Evolutionary conservation across 148 eudicot species (phyloP).

Genomic region (Diospyros kaki): DNA sequence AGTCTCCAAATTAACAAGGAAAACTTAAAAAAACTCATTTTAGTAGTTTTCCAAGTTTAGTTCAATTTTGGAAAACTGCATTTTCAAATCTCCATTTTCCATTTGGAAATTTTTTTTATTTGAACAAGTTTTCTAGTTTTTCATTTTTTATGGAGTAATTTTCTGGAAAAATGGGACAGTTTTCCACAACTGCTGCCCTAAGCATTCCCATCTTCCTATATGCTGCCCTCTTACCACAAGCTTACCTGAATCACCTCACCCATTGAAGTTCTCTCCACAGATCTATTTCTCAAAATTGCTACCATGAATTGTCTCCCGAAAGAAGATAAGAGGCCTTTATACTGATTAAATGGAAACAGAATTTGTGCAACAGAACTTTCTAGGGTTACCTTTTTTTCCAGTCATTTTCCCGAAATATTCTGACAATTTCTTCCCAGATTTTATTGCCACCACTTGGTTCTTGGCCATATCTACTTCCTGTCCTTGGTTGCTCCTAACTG

Average conservation of each 20-base stretch:
- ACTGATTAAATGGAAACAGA: neutral
- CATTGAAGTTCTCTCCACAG: neutral
- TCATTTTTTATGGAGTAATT: no score
- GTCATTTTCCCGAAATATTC: neutral
- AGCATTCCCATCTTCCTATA: neutral
- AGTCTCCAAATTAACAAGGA: no score
- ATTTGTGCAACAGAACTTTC: neutral
- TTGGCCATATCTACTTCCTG: neutral
- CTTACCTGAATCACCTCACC: neutral
- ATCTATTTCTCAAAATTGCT: neutral
- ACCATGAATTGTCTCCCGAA: neutral
- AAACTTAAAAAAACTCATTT: no score
- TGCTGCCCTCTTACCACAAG: neutral
- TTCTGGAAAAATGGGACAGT: no score
- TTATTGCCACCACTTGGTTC: neutral
- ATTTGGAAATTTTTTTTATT: no score
- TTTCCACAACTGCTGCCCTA: no score
- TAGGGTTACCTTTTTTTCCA: neutral
- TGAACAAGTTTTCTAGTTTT: no score
- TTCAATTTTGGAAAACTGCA: no score
- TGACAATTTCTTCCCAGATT: neutral
- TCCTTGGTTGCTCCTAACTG: neutral
- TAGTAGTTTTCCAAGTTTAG: no score
- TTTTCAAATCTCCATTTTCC: no score
- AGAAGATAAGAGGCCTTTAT: neutral